phyloP scores from a whole-genome alignment of 148 eudicot species.

The Nepenthes gracilis region DNA sequence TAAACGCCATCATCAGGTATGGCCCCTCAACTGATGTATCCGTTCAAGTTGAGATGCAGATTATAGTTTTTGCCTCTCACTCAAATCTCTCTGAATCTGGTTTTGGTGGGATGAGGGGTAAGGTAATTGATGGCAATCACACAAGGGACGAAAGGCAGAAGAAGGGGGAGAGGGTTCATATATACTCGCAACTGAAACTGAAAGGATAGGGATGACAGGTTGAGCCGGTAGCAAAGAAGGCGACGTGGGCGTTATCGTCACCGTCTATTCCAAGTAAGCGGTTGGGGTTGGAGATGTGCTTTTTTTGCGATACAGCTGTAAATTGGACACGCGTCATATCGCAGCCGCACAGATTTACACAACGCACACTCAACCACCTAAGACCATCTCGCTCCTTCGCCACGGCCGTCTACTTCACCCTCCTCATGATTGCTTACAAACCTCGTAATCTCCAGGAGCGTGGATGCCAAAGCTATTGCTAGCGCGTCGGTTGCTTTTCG shows the following conservation, averaged over 20 bases:
- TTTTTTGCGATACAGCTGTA: conserved; percentile 8
- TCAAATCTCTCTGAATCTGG: too few species aligned
- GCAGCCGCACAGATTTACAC: conserved; percentile 1
- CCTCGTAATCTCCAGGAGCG: too few species aligned
- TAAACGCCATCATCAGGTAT: background rate
- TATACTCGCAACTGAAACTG: background rate
- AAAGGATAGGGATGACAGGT: conserved; percentile 3
- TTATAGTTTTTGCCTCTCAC: background rate
- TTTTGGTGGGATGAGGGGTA: too few species aligned
- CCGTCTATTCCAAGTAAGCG: conserved; percentile 1
- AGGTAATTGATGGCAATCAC: too few species aligned
- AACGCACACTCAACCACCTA: background rate
- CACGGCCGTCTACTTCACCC: too few species aligned
- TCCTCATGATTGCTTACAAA: too few species aligned
- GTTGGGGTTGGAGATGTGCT: background rate
- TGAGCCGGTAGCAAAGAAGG: conserved; percentile 3
- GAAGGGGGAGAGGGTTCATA: background rate
- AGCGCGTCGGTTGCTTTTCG: too few species aligned
- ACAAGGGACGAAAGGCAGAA: background rate
- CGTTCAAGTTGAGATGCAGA: background rate
- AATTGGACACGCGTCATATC: conserved; percentile 7
- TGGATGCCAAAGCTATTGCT: too few species aligned
- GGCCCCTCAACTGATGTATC: background rate
- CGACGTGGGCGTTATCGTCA: background rate
- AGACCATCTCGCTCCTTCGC: too few species aligned